These are phyloP conservation scores for Hevea brasiliensis DNA, from an alignment of 345 rosid species.

Conservation along the genomic window DNA sequence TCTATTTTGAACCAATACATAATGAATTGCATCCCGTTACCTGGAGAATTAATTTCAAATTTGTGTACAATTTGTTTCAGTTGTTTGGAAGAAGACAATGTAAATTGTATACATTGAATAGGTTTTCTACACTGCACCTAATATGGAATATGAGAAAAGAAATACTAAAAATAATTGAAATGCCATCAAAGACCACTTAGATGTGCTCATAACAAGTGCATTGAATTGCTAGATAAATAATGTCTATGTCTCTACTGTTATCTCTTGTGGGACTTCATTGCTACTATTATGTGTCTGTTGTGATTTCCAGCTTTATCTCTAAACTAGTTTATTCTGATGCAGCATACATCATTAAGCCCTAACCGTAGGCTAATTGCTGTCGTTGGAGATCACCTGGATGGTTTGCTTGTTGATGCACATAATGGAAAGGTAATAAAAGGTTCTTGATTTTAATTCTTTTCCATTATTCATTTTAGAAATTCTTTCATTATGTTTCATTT, in stretches of 20 bases:
- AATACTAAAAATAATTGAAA: background rate
- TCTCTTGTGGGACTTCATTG: background rate
- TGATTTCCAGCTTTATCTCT: background rate
- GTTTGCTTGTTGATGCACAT: constrained; percentile 52
- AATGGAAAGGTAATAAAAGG: constrained; percentile 50
- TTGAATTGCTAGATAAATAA: background rate
- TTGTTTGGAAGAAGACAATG: background rate
- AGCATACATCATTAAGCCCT: constrained; percentile 70
- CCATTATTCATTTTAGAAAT: background rate
- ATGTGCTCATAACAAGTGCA: background rate
- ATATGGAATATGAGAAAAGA: background rate
- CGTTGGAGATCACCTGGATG: constrained; percentile 59
- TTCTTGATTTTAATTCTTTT: background rate
- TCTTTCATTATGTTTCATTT: background rate
- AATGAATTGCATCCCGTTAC: background rate
- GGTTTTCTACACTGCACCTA: no score
- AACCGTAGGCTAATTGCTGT: constrained; percentile 43
- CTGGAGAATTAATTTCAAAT: background rate
- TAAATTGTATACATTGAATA: no score
- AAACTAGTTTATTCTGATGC: constrained; percentile 25
- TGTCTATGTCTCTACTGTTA: background rate
- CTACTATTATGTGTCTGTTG: background rate
- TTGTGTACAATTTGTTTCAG: background rate
- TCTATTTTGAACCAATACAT: background rate
- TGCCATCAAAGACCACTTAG: background rate